Conservation (phyloP, 495 filamentous ascomycete genomes). For the Penicillium subrubescens region DNA sequence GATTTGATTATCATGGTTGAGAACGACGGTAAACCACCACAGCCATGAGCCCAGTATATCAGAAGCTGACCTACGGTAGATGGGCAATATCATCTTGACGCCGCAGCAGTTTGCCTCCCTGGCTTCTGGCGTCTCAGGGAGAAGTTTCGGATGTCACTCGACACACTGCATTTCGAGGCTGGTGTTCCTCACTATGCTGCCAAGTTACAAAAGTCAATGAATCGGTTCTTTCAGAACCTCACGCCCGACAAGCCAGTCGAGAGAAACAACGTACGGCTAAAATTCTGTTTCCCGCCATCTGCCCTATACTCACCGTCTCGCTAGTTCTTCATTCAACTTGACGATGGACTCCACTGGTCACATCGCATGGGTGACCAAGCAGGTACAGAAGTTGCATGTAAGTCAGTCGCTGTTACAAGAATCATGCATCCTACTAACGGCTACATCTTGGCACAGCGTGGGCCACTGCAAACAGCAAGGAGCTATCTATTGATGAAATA, state of each 20-base stretch:
- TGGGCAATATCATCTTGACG: constrained; percentile 73
- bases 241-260: constrained; percentile 58
- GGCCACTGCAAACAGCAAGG: constrained; percentile 20
- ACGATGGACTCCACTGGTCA: constrained; percentile 66
- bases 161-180: constrained; percentile 71
- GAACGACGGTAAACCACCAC: constrained; percentile 35
- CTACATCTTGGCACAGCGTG: constrained; percentile 2
- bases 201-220: constrained; percentile 73
- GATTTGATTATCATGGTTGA: constrained; percentile 80
- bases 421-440: not conserved
- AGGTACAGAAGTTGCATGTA: constrained; percentile 59
- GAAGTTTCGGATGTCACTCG: constrained; percentile 73
- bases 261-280: constrained; percentile 43
- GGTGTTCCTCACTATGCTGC: constrained; percentile 72
- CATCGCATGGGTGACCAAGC: constrained; percentile 68
- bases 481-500: constrained; percentile 21
- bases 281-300: not conserved
- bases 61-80: constrained; percentile 26
- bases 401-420: constrained; percentile 14
- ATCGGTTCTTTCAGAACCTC: constrained; percentile 63
- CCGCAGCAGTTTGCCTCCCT: constrained; percentile 68
- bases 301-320: not conserved
- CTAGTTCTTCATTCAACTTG: constrained; percentile 66
- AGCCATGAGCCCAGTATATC: not conserved
- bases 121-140: constrained; percentile 78